Base-by-base conservation (phyloP, 371 early-diverging fungal genomes). In the Mycotypha africana region DNA sequence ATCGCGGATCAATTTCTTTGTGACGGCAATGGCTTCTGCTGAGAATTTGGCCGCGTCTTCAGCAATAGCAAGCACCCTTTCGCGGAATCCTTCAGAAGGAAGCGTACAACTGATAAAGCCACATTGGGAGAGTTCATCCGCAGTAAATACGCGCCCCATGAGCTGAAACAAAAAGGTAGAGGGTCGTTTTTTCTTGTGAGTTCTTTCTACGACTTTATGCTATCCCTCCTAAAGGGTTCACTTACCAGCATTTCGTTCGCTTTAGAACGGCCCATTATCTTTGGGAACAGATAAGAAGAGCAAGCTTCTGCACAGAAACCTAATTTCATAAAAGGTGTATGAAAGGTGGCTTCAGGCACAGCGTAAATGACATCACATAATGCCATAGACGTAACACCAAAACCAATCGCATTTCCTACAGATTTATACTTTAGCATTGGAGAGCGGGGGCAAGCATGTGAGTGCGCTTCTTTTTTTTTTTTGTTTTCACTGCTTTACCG, bases 301-400 rank as follows among this genome's bases (percentile, higher is more conserved):
- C 81, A 78, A 17, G 79, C 85, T 59, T 84, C 85, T 14, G 81
- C 83, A 47, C 83, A 83, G 50, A 82, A 79, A n/a, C 69, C 82
- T 19, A 83, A 56, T 42, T 80, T 70, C 85, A 84, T 84, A 49
- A 83, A 84, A 14, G 85, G 85, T 5, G 82, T 82, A 19, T 50
- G 60, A 51, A 82, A 84, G 4, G 78, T 78, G 7, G 83, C 80
- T 24, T 79, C 65, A 23, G 78, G 72, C 7, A 71, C 69, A 3
- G 83, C 47, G 38, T 84, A 82, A 16, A 86, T 74, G 14, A 85
- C 75, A 62, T 88, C 88, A 57, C 81, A 84, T 8, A 85, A 72
- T 0, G 80, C 82, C 22, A 79, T 50, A 3, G 81, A 79, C 2
- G 88, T 86, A 35, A 74, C 71, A n/a, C 76, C 87, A 53, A 84